Evolutionary conservation across 2,329 filamentous ascomycete genomes (phyloP).

Genomic region (Aotearoamyces nothofagi): DNA sequence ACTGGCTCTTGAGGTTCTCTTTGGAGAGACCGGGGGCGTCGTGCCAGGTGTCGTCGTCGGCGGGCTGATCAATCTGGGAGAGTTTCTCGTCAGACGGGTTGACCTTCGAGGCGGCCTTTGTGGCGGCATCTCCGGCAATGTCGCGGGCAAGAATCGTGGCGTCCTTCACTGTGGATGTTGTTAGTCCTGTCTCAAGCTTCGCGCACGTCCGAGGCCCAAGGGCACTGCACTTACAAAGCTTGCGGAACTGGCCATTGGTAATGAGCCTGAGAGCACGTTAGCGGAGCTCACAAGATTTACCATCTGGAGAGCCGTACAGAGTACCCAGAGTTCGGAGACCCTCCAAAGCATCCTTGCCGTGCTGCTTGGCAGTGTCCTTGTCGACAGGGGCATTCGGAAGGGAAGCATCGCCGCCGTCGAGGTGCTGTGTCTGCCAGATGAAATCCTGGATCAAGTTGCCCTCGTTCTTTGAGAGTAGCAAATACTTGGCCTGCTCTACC

Average conservation of each 20-base stretch:
- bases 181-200: conserved; percentile 7
- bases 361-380: conserved; percentile 65
- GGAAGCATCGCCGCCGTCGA: conserved; percentile 45
- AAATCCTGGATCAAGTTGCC: conserved; percentile 93
- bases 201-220: too few species aligned
- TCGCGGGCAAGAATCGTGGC: conserved; percentile 69
- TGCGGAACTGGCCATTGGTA: conserved; percentile 18
- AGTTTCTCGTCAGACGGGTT: conserved; percentile 69
- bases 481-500: conserved; percentile 67
- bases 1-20: conserved; percentile 51
- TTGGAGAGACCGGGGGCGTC: conserved; percentile 65
- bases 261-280: too few species aligned
- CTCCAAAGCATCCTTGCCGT: conserved; percentile 70
- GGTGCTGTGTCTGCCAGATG: conserved; percentile 79
- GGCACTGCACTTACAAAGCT: conserved; percentile 9
- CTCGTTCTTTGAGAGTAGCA: conserved; percentile 86
- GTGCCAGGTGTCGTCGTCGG: conserved; percentile 88
- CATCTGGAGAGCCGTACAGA: conserved; percentile 86
- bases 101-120: conserved; percentile 59
- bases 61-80: conserved; percentile 63
- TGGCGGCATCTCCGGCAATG: conserved; percentile 80
- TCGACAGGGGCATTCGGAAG: conserved; percentile 52
- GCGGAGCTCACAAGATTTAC: conserved; percentile 74
- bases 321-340: conserved; percentile 80
- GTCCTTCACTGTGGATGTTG: conserved; percentile 46